Conservation (phyloP, 1,284 basidiomycete genomes). For the Paramarasmius palmivorus region DNA sequence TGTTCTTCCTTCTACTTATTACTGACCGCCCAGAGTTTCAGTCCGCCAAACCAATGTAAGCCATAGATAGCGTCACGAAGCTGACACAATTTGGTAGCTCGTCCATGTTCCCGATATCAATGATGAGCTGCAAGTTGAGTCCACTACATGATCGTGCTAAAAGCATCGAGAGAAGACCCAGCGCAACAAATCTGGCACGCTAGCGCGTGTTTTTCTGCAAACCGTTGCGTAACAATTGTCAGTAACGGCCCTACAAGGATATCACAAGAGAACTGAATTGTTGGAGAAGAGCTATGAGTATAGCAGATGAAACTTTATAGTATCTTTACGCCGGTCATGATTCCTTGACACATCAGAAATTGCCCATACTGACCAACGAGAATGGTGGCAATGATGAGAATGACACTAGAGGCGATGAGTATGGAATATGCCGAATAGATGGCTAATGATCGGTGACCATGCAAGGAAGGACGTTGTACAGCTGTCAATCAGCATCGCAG, state of each 20-base stretch:
- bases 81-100: not conserved
- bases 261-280: not conserved
- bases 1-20: too few species aligned
- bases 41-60: not conserved
- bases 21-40: too few species aligned
- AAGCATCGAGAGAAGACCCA: not conserved
- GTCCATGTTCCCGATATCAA: not conserved
- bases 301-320: not conserved
- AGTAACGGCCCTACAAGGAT: not conserved
- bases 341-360: conserved; percentile 56
- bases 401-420: conserved; percentile 39
- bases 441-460: conserved; percentile 48
- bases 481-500: not conserved
- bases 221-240: not conserved
- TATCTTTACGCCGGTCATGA: conserved; percentile 44
- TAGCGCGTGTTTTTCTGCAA: not conserved
- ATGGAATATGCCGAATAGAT: conserved; percentile 57
- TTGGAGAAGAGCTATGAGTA: not conserved
- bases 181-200: not conserved
- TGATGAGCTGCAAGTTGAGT: not conserved
- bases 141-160: not conserved
- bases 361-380: conserved; percentile 64
- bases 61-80: not conserved
- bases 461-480: conserved; percentile 40
- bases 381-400: conserved; percentile 53